A percentile compares a stretch with the other conserved stretches of the same genome.
Conservation (phyloP, 352 stramenopile species). For the Globisporangium alternatum region DNA sequence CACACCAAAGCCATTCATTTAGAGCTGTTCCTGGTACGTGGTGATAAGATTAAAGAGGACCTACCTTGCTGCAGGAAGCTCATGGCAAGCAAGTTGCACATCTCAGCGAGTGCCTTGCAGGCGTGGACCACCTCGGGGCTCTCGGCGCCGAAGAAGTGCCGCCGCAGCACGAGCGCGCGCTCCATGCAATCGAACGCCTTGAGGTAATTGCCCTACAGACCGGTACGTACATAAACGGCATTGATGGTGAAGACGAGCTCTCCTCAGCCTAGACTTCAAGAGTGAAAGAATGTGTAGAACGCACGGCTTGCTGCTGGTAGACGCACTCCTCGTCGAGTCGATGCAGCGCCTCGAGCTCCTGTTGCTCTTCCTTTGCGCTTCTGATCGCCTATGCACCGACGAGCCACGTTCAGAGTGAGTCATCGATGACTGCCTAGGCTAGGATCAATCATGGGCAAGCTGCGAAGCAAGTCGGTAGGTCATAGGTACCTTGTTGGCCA, state of each 20-base stretch:
- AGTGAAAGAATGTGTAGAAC: neutral
- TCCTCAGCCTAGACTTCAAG: neutral
- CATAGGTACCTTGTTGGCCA: conserved; percentile 1
- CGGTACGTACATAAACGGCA: neutral
- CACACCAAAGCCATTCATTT: neutral
- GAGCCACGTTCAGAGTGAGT: no score
- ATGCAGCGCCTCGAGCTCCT: conserved; percentile 88
- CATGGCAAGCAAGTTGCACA: conserved; percentile 94
- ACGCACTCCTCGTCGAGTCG: conserved; percentile 89
- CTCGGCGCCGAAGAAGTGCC: conserved; percentile 91
- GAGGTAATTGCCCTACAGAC: conserved; percentile 84
- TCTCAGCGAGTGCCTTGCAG: conserved; percentile 89
- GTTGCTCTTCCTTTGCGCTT: conserved; percentile 48
- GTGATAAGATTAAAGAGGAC: neutral
- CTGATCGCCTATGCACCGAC: conserved; percentile 21
- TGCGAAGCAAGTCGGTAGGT: neutral
- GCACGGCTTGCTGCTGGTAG: conserved; percentile 77
- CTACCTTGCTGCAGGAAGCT: conserved; percentile 89
- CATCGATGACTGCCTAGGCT: no score
- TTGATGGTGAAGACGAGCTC: neutral
- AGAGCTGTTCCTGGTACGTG: neutral
- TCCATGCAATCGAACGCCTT: conserved; percentile 93
- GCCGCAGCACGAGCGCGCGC: conserved; percentile 84
- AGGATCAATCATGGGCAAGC: neutral
- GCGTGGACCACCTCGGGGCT: conserved; percentile 81